These are phyloP conservation scores for Monilinia aucupariae DNA, from an alignment of 2,329 filamentous ascomycete genomes.

Conservation along the genomic window DNA sequence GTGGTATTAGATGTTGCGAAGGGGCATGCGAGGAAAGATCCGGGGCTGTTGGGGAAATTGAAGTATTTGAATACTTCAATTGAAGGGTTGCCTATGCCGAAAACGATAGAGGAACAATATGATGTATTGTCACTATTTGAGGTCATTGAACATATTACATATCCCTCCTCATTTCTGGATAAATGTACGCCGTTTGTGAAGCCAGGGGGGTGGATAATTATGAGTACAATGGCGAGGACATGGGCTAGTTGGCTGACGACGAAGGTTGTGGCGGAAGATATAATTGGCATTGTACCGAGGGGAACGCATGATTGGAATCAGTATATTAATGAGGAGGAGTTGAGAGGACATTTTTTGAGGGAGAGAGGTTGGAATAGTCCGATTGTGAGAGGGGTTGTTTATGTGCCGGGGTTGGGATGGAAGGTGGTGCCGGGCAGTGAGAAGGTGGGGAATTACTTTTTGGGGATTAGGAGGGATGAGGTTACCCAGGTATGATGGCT, in stretches of 20 bases:
- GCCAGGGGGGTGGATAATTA: constrained; percentile 87
- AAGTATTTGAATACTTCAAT: constrained; percentile 71
- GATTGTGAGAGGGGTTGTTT: constrained; percentile 73
- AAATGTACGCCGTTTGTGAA: constrained; percentile 69
- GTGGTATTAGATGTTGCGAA: constrained; percentile 70
- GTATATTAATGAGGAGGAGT: constrained; percentile 83
- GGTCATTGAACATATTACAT: constrained; percentile 86
- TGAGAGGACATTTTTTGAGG: constrained; percentile 51
- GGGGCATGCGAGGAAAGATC: constrained; percentile 70
- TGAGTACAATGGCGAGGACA: constrained; percentile 87
- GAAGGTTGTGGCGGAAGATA: constrained; percentile 83
- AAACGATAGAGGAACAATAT: constrained; percentile 45
- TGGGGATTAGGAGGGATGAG: constrained; percentile 62
- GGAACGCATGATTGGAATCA: constrained; percentile 97
- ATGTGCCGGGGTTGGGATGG: constrained; percentile 88
- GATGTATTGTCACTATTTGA: constrained; percentile 89
- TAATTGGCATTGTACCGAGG: constrained; percentile 78
- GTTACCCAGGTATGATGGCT: not conserved
- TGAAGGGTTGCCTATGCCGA: constrained; percentile 55
- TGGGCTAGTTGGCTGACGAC: constrained; percentile 88
- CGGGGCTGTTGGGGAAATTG: constrained; percentile 57
- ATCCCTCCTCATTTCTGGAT: constrained; percentile 68
- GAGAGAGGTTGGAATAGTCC: constrained; percentile 54
- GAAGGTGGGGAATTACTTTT: constrained; percentile 92
- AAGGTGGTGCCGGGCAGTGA: constrained; percentile 76